Evolutionary conservation across 768 basidiomycete species (phyloP), one percentile per base, ranked within the genome.

Genomic region (Dentipellis sp.): DNA sequence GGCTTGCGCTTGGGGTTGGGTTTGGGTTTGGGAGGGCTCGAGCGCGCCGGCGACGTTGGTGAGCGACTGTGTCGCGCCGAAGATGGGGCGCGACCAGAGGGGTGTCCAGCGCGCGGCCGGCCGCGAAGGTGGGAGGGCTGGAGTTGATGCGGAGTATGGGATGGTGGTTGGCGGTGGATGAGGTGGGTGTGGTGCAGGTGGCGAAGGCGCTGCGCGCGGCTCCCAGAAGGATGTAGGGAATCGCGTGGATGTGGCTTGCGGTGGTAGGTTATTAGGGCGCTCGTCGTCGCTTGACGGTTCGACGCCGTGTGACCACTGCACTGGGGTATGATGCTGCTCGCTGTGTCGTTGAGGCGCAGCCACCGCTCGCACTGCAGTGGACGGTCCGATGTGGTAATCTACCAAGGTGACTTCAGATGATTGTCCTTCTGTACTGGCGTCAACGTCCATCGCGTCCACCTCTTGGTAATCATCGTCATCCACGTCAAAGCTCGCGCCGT

Each of bases 381-480:
- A 6, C 6, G 29, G 29, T 29, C 3, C 6, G 29, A 29, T 6
- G 29, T 6, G 29, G 29, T 29, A 29, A 56, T 3, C 54, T 56
- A 19, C 59, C 54, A 14, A 60, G 62, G 14, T 63, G 61, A 3
- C 59, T 56, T 3, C 59, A 62, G 6, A 29, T 29, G 29, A 29
- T 29, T 3, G 29, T 3, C 29, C 60, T 16, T 45, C 42, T 45
- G 42, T n/a, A 19, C 12, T 14, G 22, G 19, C 48, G 22, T 50
- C 48, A 4, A 50, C 17, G 22, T 35, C 29, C 48, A 35, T 50
- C 48, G 48, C 16, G 40, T 42, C 19, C 8, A 42, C 19, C 3
- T 35, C 22, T 21, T 50, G 14, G 3, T 83, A 67, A 29, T 65
- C 74, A 40, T 70, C 72, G 54, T 68, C 67, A 11, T 68, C 67